A percentile compares a stretch with the other conserved stretches of the same genome.
Conservation (phyloP, 352 stramenopile genomes). For the Phytophthora nicotianae region DNA sequence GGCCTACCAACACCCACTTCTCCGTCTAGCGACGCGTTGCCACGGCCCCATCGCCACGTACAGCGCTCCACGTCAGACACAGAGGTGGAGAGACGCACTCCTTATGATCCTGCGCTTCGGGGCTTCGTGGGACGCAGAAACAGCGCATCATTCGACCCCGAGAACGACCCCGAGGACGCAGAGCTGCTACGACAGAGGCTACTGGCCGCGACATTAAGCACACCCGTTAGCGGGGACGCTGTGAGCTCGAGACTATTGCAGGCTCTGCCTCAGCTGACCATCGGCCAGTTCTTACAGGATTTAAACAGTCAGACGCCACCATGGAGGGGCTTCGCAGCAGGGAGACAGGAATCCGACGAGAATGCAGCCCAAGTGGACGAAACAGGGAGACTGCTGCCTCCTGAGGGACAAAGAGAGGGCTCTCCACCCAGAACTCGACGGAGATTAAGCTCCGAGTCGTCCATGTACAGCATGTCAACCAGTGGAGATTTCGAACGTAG, state of each 20-base stretch:
- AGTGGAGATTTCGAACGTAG: slow-evolving; percentile 25
- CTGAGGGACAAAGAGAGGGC: slow-evolving; percentile 2
- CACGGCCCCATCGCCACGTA: slow-evolving; percentile 20
- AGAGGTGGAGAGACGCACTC: slow-evolving; percentile 7
- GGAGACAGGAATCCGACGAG: slow-evolving; percentile 16
- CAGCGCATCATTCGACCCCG: slow-evolving; percentile 23
- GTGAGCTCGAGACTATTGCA: slow-evolving; percentile 42
- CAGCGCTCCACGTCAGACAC: slow-evolving; percentile 14
- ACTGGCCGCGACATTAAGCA: slow-evolving; percentile 23
- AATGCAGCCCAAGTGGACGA: slow-evolving; percentile 16
- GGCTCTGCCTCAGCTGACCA: slow-evolving; percentile 35
- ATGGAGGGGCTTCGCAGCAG: slow-evolving; percentile 23
- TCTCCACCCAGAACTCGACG: slow-evolving; percentile 24
- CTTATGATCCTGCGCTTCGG: slow-evolving; percentile 6
- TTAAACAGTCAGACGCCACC: slow-evolving; percentile 32
- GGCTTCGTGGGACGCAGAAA: slow-evolving; percentile 14
- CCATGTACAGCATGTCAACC: slow-evolving; percentile 27
- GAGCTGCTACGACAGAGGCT: slow-evolving; percentile 21
- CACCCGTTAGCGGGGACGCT: slow-evolving; percentile 29
- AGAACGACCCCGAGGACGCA: slow-evolving; percentile 15
- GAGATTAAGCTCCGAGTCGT: slow-evolving; percentile 22
- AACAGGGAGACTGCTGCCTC: slow-evolving; percentile 13
- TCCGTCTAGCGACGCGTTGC: slow-evolving; percentile 14
- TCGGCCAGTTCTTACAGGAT: slow-evolving; percentile 42
- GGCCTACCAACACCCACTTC: not conserved